These are phyloP conservation scores for Microcera coccophila DNA, from an alignment of 2,329 filamentous ascomycete genomes.

Conservation along the genomic window DNA sequence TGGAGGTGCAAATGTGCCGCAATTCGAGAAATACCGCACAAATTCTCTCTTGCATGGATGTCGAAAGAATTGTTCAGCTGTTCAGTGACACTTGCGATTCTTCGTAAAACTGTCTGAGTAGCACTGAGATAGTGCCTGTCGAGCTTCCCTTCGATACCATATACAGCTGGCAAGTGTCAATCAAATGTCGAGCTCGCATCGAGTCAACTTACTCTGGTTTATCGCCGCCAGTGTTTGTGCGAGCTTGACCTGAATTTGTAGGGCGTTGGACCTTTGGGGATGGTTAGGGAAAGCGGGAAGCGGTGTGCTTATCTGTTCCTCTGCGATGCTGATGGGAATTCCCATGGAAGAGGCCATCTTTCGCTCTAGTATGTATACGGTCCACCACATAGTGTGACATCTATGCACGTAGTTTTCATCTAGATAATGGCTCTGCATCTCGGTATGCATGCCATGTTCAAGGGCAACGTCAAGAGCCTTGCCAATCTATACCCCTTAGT, in stretches of 20 bases:
- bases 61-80: conserved; percentile 17
- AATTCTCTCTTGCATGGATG: conserved; percentile 12
- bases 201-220: conserved; percentile 12
- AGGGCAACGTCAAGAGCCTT: conserved; percentile 11
- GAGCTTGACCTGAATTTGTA: conserved; percentile 16
- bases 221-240: conserved; percentile 16
- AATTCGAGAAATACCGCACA: conserved; percentile 14
- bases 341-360: conserved; percentile 17
- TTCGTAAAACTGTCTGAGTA: conserved; percentile 17
- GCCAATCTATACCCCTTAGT: conserved; percentile 5
- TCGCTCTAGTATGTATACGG: conserved; percentile 17
- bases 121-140: conserved; percentile 20
- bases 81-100: conserved; percentile 17
- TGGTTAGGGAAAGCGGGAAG: conserved; percentile 11
- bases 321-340: conserved; percentile 14
- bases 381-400: conserved; percentile 16
- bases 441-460: conserved; percentile 17
- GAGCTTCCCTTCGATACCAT: conserved; percentile 21
- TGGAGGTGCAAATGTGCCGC: conserved; percentile 18
- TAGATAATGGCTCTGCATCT: conserved; percentile 15
- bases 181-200: accelerated
- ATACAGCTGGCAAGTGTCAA: conserved; percentile 13
- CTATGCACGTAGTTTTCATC: conserved; percentile 12
- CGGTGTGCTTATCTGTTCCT: conserved; percentile 14
- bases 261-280: conserved; percentile 7